A percentile compares a stretch with the other conserved stretches of the same genome.
phyloP scores from a whole-genome alignment of 2,329 filamentous ascomycete species.

The Fusarium armeniacum region DNA sequence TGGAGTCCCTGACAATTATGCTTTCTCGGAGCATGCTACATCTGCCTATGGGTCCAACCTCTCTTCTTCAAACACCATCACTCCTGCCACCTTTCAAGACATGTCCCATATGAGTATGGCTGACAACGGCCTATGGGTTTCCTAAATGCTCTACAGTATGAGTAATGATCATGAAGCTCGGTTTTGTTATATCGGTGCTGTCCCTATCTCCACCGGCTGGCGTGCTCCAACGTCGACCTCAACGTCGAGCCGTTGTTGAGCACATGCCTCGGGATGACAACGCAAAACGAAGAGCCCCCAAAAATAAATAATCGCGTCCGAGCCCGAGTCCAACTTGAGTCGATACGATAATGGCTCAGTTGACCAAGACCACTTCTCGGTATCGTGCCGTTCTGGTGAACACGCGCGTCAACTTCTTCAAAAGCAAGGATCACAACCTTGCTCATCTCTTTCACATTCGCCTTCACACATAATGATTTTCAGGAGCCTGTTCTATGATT shows the following conservation, averaged over 20 bases:
- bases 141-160: constrained; percentile 20
- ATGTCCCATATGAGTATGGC: constrained; percentile 45
- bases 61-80: constrained; percentile 50
- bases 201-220: constrained; percentile 39
- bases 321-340: constrained; percentile 34
- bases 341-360: constrained; percentile 27
- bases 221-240: constrained; percentile 20
- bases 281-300: constrained; percentile 34
- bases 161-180: constrained; percentile 19
- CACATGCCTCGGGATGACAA: constrained; percentile 38
- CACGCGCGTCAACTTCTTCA: constrained; percentile 10
- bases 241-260: constrained; percentile 14
- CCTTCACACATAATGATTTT: constrained; percentile 47
- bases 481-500: constrained; percentile 39
- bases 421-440: constrained; percentile 21
- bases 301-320: constrained; percentile 36
- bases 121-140: constrained; percentile 43
- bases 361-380: constrained; percentile 16
- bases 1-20: constrained; percentile 45
- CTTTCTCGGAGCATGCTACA: constrained; percentile 46
- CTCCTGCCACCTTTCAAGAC: constrained; percentile 48
- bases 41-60: constrained; percentile 49
- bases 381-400: constrained; percentile 26
- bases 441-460: constrained; percentile 18
- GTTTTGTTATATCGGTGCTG: constrained; percentile 32